These are phyloP conservation scores for Penicillium sumatraense DNA, from an alignment of 2,329 filamentous ascomycete species.

Conservation along the genomic window DNA sequence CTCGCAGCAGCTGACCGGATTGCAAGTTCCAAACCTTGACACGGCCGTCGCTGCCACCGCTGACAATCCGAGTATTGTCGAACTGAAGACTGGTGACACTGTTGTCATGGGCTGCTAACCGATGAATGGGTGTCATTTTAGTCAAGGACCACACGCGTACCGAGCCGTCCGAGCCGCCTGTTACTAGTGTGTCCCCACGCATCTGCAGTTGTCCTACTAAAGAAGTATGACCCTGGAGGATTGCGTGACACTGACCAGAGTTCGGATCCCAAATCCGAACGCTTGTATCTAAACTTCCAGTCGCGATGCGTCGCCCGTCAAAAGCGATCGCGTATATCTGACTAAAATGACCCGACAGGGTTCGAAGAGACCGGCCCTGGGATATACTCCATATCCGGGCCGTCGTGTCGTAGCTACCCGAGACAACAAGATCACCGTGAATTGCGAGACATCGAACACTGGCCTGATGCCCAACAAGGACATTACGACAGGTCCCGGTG, in stretches of 20 bases:
- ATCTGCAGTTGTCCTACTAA: constrained; percentile 96
- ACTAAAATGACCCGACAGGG: constrained; percentile 91
- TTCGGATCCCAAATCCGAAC: constrained; percentile 95
- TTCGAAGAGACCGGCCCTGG: constrained; percentile 88
- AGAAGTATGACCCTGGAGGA: constrained; percentile 95
- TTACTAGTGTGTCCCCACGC: constrained; percentile 91
- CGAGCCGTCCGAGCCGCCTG: constrained; percentile 92
- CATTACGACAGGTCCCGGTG: constrained; percentile 85
- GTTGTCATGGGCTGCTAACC: constrained; percentile 95
- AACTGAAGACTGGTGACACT: constrained; percentile 98
- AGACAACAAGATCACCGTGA: constrained; percentile 95
- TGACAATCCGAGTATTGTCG: constrained; percentile 92
- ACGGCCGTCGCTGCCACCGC: constrained; percentile 93
- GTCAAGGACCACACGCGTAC: constrained; percentile 95
- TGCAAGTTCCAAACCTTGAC: constrained; percentile 99
- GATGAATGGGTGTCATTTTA: constrained; percentile 88
- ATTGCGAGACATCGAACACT: constrained; percentile 95
- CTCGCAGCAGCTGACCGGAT: constrained; percentile 85
- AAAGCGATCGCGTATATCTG: constrained; percentile 99
- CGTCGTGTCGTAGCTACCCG: constrained; percentile 95
- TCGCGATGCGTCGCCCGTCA: constrained; percentile 90
- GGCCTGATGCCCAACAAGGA: constrained; percentile 91
- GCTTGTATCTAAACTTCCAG: constrained; percentile 93
- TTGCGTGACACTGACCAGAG: constrained; percentile 84
- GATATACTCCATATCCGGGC: constrained; percentile 98